These are phyloP conservation scores for Saccharomyces cerevisiae DNA, from an alignment of 805 yeast species.

Conservation along the genomic window DNA sequence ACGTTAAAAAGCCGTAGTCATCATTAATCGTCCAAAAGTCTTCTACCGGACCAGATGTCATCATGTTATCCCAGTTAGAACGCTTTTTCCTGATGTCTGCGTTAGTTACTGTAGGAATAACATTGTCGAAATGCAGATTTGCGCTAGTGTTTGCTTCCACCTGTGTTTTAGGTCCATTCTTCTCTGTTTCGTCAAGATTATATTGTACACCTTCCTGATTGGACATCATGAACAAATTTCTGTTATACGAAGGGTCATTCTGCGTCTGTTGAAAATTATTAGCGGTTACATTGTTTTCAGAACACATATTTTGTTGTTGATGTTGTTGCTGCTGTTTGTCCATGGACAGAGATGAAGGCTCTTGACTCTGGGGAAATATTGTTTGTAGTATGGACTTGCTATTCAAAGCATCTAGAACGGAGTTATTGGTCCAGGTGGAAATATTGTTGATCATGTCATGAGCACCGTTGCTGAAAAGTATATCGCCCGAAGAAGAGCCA, in stretches of 20 bases:
- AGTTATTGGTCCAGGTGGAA: constrained; percentile 45
- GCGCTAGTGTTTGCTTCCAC: background rate
- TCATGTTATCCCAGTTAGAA: background rate
- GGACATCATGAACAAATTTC: constrained; percentile 5
- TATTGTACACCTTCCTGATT: constrained; percentile 7
- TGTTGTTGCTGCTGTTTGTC: constrained; percentile 7
- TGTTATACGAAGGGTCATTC: background rate
- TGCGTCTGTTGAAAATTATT: constrained; percentile 1
- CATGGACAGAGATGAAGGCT: background rate
- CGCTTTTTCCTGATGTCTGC: background rate
- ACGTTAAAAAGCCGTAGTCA: constrained; percentile 42
- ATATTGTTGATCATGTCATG: constrained; percentile 55
- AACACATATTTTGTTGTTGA: constrained; percentile 2
- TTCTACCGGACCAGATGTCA: constrained; percentile 30
- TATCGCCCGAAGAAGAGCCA: constrained; percentile 9
- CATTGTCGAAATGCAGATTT: background rate
- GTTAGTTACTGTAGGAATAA: background rate
- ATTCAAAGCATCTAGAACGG: constrained; percentile 17
- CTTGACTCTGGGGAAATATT: background rate
- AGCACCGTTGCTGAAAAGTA: constrained; percentile 34
- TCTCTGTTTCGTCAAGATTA: background rate
- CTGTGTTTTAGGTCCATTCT: background rate
- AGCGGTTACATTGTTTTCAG: constrained; percentile 1
- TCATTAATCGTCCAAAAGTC: constrained; percentile 43
- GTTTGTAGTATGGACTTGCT: background rate